Base-by-base conservation (phyloP, 2,329 filamentous ascomycete species). In the Colletotrichum sp. region DNA sequence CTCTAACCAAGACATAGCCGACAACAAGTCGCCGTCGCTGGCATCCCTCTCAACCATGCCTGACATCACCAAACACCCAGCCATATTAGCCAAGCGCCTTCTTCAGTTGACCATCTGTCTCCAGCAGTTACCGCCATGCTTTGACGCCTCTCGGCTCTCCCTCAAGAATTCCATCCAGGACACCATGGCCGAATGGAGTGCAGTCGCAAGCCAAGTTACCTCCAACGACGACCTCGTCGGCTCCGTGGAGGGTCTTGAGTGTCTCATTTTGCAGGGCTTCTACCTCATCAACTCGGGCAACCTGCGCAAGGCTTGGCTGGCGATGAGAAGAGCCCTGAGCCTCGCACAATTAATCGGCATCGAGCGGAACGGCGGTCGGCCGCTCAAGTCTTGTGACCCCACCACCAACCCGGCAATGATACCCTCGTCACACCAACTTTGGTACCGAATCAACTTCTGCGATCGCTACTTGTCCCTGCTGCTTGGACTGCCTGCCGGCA, bases 231-330 rank as follows among this genome's bases (percentile, higher is more conserved):
- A 90, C 52, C 81, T 92, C 6, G 81, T 89, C 1, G 87, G 87
- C 26, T 89, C 86, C 5, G 79, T 88, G 2, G 90, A 92, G 79
- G 90, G 90, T 3, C 79, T 92, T 1, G 88, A 91, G 80, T 88
- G 88, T 67, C 81, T 92, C 0, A 79, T 88, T 26, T 80, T 92
- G 0, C 84, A 89, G 49, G 84, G 85, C 21, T 80, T 89, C 69
- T 90, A 88, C 78, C 88, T 91, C 69, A 84, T 85, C 49, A 90
- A 91, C 72, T 85, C 85, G 1, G 91, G 91, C 1, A 90, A 90
- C 60, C 82, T 91, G 3, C 87, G 90, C 26, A 88, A 89, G 60
- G 84, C 89, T 4, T 92, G 90, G 90, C 81, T 92, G 26, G 85
- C 84, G 8, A 86, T 85, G 26, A 87, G 90, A 1, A 84, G 89